phyloP scores from a whole-genome alignment of 2,329 filamentous ascomycete genomes.

The Dactylellina leptospora region DNA sequence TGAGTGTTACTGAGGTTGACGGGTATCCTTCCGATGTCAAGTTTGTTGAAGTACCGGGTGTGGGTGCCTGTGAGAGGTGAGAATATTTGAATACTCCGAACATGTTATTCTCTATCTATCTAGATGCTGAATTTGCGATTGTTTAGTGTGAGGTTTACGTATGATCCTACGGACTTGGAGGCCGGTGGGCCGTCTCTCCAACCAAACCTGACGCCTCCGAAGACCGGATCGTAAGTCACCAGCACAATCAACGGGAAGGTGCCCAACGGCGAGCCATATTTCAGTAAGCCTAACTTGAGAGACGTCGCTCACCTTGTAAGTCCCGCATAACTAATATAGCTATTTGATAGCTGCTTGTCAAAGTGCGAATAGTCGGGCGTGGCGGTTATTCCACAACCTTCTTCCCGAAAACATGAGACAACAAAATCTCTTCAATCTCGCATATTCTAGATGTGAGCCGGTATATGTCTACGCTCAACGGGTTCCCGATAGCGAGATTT shows the following conservation, averaged over 20 bases:
- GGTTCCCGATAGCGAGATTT: slow-evolving; percentile 26
- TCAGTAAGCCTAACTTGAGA: slow-evolving; percentile 11
- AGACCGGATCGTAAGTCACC: slow-evolving; percentile 10
- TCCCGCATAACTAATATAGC: neutral
- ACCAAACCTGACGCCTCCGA: slow-evolving; percentile 37
- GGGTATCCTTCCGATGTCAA: slow-evolving; percentile 2
- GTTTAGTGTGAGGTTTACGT: slow-evolving; percentile 17
- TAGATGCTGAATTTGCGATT: neutral
- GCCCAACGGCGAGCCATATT: slow-evolving; percentile 14
- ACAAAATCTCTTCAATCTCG: neutral
- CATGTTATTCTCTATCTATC: neutral
- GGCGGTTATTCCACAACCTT: slow-evolving; percentile 18
- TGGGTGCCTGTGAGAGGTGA: slow-evolving; percentile 31
- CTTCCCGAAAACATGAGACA: neutral
- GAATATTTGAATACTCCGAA: neutral
- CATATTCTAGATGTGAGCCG: slow-evolving; percentile 15
- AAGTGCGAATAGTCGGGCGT: neutral
- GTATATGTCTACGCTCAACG: slow-evolving; percentile 27
- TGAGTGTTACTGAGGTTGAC: neutral
- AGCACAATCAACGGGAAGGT: slow-evolving; percentile 10
- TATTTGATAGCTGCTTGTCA: slow-evolving; percentile 27
- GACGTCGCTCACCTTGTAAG: too few relatives aligned
- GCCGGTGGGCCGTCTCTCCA: slow-evolving; percentile 16
- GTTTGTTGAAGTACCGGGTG: slow-evolving; percentile 4
- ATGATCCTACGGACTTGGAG: slow-evolving; percentile 21